Conservation (phyloP, 106 monocot species). For the Iris macrosiphon region DNA sequence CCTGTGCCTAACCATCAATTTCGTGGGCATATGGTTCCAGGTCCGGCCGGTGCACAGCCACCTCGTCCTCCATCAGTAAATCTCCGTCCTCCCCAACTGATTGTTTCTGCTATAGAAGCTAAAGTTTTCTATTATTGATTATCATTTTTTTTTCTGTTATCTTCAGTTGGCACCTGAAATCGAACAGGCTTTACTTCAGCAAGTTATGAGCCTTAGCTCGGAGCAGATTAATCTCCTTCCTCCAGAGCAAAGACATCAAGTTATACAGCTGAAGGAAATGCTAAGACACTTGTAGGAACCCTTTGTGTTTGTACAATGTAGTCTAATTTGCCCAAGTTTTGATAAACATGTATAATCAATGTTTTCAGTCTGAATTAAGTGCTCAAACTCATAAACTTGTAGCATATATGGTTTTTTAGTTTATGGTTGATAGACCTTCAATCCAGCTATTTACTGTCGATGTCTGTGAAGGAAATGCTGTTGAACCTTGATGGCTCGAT, state of each 20-base stretch:
- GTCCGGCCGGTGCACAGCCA: conserved; percentile 28
- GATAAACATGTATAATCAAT: too few species aligned
- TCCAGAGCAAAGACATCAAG: conserved; percentile 86
- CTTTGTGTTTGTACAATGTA: too few species aligned
- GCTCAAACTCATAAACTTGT: too few species aligned
- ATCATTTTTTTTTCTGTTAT: not conserved
- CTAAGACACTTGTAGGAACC: too few species aligned
- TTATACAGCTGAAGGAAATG: conserved; percentile 87
- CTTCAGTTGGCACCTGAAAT: conserved; percentile 81
- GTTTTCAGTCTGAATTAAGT: too few species aligned
- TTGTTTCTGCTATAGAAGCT: not conserved
- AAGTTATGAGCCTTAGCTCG: conserved; percentile 88
- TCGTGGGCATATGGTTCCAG: conserved; percentile 31
- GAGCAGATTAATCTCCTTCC: conserved; percentile 92
- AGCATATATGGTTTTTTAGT: too few species aligned
- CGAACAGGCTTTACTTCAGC: conserved; percentile 86
- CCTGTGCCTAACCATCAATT: conserved; percentile 19
- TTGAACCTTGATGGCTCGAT: too few species aligned
- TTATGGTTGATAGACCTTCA: too few species aligned
- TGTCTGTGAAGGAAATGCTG: too few species aligned
- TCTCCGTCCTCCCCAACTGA: conserved; percentile 1
- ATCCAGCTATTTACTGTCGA: too few species aligned
- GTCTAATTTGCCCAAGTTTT: too few species aligned
- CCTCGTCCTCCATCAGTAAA: conserved; percentile 51
- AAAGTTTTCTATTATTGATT: not conserved